Conservation (phyloP, 1,284 basidiomycete genomes). For the Ganoderma sinense region DNA sequence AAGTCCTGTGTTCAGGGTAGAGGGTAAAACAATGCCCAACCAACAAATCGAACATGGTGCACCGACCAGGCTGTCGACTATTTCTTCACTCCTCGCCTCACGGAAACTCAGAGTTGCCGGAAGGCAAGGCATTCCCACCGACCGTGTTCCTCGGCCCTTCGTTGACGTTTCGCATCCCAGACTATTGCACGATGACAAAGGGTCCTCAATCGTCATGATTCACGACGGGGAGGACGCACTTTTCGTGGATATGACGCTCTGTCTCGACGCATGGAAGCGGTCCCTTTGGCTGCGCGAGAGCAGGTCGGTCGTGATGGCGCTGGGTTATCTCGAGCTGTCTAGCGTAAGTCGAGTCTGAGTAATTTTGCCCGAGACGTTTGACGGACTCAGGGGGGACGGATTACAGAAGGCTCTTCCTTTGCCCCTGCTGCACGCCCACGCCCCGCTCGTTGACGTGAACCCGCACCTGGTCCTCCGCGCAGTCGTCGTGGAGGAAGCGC, state of each 20-base stretch:
- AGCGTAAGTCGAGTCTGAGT: slow-evolving; percentile 43
- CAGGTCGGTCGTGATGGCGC: slow-evolving; percentile 55
- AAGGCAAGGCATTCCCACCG: slow-evolving; percentile 14
- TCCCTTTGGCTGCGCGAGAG: slow-evolving; percentile 57
- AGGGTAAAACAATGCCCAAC: slow-evolving; percentile 16
- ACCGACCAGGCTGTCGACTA: slow-evolving; percentile 24
- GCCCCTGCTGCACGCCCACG: slow-evolving; percentile 27
- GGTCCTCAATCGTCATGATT: slow-evolving; percentile 48
- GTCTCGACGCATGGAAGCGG: slow-evolving; percentile 46
- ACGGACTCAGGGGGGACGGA: background rate
- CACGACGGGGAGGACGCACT: slow-evolving; percentile 54
- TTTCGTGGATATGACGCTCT: slow-evolving; percentile 61
- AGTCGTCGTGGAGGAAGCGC: slow-evolving; percentile 52
- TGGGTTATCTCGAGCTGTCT: slow-evolving; percentile 61
- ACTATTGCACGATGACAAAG: slow-evolving; percentile 25
- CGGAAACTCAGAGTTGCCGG: slow-evolving; percentile 33
- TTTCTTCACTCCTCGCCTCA: slow-evolving; percentile 23
- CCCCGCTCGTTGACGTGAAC: slow-evolving; percentile 41
- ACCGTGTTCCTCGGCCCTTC: background rate
- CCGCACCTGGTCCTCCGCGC: slow-evolving; percentile 55
- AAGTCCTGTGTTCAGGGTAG: background rate
- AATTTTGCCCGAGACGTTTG: background rate
- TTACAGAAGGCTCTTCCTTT: slow-evolving; percentile 23
- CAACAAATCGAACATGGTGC: slow-evolving; percentile 31
- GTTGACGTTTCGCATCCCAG: background rate